Evolutionary conservation across 345 rosid species (phyloP).

Genomic region (Turnera subulata): DNA sequence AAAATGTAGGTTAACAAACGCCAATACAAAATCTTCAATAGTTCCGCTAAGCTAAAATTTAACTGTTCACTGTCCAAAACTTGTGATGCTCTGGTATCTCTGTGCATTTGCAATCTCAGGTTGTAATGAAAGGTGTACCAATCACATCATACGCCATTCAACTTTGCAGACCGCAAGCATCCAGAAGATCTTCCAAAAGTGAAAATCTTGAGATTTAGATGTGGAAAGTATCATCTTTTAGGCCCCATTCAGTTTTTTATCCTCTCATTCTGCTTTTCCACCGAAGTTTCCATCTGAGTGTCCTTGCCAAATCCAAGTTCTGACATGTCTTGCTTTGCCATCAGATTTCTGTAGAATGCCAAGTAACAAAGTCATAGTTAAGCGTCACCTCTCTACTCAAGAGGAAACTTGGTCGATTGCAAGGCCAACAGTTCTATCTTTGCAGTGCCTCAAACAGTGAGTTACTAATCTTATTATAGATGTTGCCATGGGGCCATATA

Average conservation of each 20-base stretch:
- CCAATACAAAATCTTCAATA: no score
- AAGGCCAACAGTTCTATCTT: no score
- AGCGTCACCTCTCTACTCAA: no score
- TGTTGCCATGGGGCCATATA: no score
- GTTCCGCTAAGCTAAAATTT: not conserved
- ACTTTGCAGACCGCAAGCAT: not conserved
- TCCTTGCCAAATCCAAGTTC: slow-evolving; percentile 75
- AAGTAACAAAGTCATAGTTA: not conserved
- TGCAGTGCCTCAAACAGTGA: no score
- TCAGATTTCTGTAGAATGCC: slow-evolving; percentile 61
- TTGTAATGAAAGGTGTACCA: not conserved
- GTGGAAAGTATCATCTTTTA: not conserved
- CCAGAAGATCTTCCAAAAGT: not conserved
- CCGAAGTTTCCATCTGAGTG: slow-evolving; percentile 27
- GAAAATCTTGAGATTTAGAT: not conserved
- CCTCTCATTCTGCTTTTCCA: slow-evolving; percentile 18
- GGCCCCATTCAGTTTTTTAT: slow-evolving; percentile 14
- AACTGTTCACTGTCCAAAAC: not conserved
- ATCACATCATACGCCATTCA: not conserved
- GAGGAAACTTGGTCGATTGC: no score
- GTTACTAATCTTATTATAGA: no score
- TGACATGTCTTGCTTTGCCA: slow-evolving; percentile 85
- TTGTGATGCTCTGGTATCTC: not conserved
- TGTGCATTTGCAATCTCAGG: not conserved
- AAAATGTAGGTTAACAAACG: not conserved